Evolutionary conservation across 1,284 basidiomycete genomes (phyloP).

Genomic region (Hymenochaete sp.): DNA sequence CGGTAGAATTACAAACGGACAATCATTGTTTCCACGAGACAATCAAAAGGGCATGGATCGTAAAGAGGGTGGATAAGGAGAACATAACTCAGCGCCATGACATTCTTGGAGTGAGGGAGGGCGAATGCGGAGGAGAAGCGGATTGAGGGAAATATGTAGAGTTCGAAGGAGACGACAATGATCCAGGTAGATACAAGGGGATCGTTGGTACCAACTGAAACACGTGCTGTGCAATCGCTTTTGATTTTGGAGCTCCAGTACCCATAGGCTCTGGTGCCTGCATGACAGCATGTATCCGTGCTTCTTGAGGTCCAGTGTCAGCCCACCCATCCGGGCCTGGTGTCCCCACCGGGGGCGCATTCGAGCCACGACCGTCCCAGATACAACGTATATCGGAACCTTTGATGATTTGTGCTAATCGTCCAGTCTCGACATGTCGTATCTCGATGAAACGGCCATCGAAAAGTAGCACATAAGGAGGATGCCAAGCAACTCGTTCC

Average conservation of each 20-base stretch:
- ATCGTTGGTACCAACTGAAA: constrained; percentile 75
- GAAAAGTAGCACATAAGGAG: constrained; percentile 86
- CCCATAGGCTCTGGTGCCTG: constrained; percentile 40
- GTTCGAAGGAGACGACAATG: constrained; percentile 54
- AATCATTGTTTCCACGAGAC: not conserved
- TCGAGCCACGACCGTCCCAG: constrained; percentile 73
- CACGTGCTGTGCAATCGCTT: constrained; percentile 61
- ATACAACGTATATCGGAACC: constrained; percentile 77
- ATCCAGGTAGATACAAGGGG: constrained; percentile 54
- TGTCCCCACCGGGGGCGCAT: constrained; percentile 29
- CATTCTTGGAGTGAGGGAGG: constrained; percentile 30
- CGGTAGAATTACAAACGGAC: not conserved
- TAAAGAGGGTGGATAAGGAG: too few species aligned
- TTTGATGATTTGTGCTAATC: constrained; percentile 83
- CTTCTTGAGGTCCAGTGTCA: constrained; percentile 51
- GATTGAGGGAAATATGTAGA: constrained; percentile 53
- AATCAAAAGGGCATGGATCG: too few species aligned
- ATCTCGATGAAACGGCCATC: constrained; percentile 91
- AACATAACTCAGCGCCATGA: constrained; percentile 29
- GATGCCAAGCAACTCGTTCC: constrained; percentile 80
- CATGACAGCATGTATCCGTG: constrained; percentile 70
- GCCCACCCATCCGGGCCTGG: constrained; percentile 36
- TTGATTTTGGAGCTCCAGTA: constrained; percentile 27
- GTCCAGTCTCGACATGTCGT: constrained; percentile 76
- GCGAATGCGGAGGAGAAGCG: constrained; percentile 49